Base-by-base conservation (phyloP, 108 stramenopile species). In the Discostella pseudostelligera region DNA sequence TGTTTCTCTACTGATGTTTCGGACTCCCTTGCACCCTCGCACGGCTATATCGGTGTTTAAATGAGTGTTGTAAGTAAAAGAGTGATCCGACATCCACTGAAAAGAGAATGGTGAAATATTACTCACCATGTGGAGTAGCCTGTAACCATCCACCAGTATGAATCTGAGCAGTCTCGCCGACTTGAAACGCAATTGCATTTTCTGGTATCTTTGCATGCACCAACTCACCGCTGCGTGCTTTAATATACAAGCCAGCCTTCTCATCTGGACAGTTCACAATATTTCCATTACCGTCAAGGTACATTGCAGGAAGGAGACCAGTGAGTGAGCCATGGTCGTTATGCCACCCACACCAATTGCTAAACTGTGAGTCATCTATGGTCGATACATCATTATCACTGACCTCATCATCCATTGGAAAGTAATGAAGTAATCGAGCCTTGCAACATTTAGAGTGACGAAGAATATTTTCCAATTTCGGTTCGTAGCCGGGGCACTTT, bases 321-420 rank as follows among this genome's bases (percentile, higher is more conserved):
- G 98, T 98, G 17, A 98, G 67, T 12, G 86, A 91, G n/a, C 95
- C 92, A 44, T 86, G 85, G 62, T 89, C 88, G 16, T 84, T 89
- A 56, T 86, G 85, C 96, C 95, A 97, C 44, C 98, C 96, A 64
- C 98, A 98, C 98, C 98, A 98, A 57, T 76, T 62, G 36, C 72
- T 79, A 32, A 82, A 83, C 28, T 69, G 39, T 4, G 37, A 28
- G 12, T 44, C 46, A 20, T 62, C 32, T 39, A 16, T 54, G 9
- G 49, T 25, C 7, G 8, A 11, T 11, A 25, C 49, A 25, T 29
- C 39, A 21, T 40, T 50, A 1, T 62, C 58, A 5, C 22, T 44
- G 20, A 17, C 42, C 11, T 67, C 43, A 21, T 28, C 40, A 19
- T 67, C 57, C 0, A 39, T 53, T 5, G 84, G 86, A 75, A 94